Base-by-base conservation (phyloP, 768 basidiomycete genomes). In the Mrakia blollopis region DNA sequence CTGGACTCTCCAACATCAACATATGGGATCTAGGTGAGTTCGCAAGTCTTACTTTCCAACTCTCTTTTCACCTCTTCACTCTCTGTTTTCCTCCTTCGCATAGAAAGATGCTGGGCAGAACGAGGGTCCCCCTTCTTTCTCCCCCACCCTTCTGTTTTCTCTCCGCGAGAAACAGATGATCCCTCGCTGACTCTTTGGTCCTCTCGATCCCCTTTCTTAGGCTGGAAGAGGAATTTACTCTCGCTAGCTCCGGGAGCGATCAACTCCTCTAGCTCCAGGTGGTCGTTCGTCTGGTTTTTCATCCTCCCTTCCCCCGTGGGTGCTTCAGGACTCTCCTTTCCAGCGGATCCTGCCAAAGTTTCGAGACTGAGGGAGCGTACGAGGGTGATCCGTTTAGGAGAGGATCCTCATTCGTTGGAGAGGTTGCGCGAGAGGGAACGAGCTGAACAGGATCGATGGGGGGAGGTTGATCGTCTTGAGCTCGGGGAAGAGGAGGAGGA, bases 11-110 rank as follows among this genome's bases (percentile, higher is more conserved):
- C 14, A 30, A 57, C 67, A 69, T 77, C 76, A 77, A 77, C 70
- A 23, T 60, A 1, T 77, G 76, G 76, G 76, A 77, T 52, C 30
- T 77, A 1, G 76, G 76, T 50, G 30, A 32, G 71, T n/a, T n/a
- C n/a, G n/a, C n/a, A n/a, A n/a, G n/a, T 54, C n/a, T 3, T 14
- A 57, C 1, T 39, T 25, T 2, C 11, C 11, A 8, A 25, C 41
- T 39, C 18, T 41, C 41, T 23, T n/a, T 44, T 28, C 14, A 16
- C n/a, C n/a, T 25, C 4, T 18, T 44, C n/a, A 16, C 16, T 18
- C 35, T 18, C 41, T 35, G 30, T 72, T 3, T 16, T 18, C 6
- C 44, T 10, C 11, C 0, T 13, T 47, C 39, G 41, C 21, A 25
- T 39, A 69, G 28, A n/a, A 35, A 21, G 47, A 37, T 25, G 25